Conservation (phyloP, 2,329 filamentous ascomycete genomes). For the Zasmidium cellare region DNA sequence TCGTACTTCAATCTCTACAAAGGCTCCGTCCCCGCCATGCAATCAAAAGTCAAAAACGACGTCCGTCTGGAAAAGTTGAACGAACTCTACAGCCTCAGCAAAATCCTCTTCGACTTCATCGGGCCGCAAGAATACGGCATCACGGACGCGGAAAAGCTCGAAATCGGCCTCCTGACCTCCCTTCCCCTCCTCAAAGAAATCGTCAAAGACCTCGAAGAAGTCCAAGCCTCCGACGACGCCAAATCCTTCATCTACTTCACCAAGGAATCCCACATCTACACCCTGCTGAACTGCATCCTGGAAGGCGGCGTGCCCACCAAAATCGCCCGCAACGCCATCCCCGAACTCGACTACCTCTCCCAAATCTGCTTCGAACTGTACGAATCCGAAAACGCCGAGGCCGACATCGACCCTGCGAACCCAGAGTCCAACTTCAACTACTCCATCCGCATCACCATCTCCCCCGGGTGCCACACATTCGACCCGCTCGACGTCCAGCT, state of each 20-base stretch:
- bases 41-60: conserved; percentile 76
- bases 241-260: conserved; percentile 99
- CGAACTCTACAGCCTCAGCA: conserved; percentile 89
- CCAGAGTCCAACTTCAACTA: conserved; percentile 66
- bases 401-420: conserved; percentile 60
- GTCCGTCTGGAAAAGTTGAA: conserved; percentile 82
- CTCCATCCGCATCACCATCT: conserved; percentile 93
- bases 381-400: conserved; percentile 74
- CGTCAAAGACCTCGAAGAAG: conserved; percentile 92
- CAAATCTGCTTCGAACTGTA: conserved; percentile 99
- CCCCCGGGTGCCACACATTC: conserved; percentile 92
- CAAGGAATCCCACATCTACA: conserved; percentile 98
- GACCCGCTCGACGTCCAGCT: conserved; percentile 95
- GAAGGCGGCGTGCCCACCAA: conserved; percentile 97
- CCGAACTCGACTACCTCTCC: conserved; percentile 93
- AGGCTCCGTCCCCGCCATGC: conserved; percentile 56
- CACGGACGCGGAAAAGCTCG: conserved; percentile 92
- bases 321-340: conserved; percentile 91
- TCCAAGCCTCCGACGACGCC: conserved; percentile 89
- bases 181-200: conserved; percentile 94
- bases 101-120: conserved; percentile 96
- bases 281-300: conserved; percentile 93
- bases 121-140: conserved; percentile 98
- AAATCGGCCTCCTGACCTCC: conserved; percentile 93
- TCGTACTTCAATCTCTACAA: conserved; percentile 90